Percentiles rank a stretch among this genome's conserved stretches.
Conservation (phyloP, 805 yeast genomes). For the Ogataea wickerhamii region DNA sequence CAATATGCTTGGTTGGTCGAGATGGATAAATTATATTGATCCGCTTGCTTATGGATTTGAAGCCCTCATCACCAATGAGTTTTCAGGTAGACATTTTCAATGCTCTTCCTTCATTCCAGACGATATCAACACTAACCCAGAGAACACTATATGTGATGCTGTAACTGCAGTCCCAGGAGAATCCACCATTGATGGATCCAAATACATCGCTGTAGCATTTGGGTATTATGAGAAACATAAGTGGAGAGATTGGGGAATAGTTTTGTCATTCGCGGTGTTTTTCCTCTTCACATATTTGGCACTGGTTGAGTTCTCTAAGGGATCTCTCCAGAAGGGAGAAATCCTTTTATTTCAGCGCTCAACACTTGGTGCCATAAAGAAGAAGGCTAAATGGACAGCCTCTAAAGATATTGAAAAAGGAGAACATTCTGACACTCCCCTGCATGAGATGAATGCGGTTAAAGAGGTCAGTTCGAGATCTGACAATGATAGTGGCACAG, state of each 20-base stretch:
- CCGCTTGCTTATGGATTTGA: conserved; percentile 49
- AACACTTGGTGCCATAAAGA: conserved; percentile 40
- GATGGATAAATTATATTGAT: conserved; percentile 49
- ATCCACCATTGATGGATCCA: conserved; percentile 47
- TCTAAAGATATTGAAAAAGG: conserved; percentile 23
- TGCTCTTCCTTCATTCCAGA: conserved; percentile 45
- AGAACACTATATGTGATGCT: conserved; percentile 46
- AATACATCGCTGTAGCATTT: conserved; percentile 49
- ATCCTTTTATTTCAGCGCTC: conserved; percentile 50
- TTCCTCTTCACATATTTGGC: conserved; percentile 50
- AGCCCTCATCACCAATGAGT: conserved; percentile 53
- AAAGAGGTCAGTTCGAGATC: not conserved
- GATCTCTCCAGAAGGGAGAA: conserved; percentile 65
- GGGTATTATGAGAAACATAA: conserved; percentile 52
- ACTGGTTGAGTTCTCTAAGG: conserved; percentile 52
- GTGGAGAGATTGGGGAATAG: conserved; percentile 78
- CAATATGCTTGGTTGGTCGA: conserved; percentile 57
- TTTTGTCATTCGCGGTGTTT: conserved; percentile 48
- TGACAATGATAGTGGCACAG: conserved; percentile 6
- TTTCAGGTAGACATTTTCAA: conserved; percentile 42
- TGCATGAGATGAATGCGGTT: not conserved
- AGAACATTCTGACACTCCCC: not conserved
- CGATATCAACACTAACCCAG: conserved; percentile 38
- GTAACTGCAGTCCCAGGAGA: conserved; percentile 42
- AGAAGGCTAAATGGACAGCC: conserved; percentile 25